Conservation (phyloP, 331 rosid genomes). For the Malus hybrid region DNA sequence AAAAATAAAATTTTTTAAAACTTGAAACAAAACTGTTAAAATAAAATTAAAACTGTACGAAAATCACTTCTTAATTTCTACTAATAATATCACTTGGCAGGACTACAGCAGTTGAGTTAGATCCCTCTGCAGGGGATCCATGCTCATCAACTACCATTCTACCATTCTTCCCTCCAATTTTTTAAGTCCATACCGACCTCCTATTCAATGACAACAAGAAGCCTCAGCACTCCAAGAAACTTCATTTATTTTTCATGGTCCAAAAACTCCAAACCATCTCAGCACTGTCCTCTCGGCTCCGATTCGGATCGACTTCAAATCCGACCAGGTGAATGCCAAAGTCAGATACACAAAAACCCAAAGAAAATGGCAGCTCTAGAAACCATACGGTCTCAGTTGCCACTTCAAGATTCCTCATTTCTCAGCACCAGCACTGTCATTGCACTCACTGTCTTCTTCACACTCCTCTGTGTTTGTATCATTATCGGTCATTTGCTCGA, state of each 20-base stretch:
- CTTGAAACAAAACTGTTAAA: no score
- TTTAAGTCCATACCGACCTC: not conserved
- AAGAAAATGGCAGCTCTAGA: constrained; percentile 30
- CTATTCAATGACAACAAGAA: not conserved
- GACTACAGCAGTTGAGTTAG: no score
- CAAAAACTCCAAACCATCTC: not conserved
- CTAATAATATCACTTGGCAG: not conserved
- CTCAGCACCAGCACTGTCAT: constrained; percentile 39
- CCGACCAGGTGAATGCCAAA: constrained; percentile 23
- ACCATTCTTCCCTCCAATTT: constrained; percentile 33
- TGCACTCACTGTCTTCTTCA: constrained; percentile 49
- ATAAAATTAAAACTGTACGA: no score
- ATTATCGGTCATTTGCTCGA: constrained; percentile 68
- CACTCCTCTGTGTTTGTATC: constrained; percentile 62
- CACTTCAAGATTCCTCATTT: constrained; percentile 15
- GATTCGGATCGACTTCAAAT: not conserved
- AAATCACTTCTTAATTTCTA: no score
- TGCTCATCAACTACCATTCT: constrained; percentile 34
- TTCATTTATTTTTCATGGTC: not conserved
- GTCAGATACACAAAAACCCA: not conserved
- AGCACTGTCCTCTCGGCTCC: not conserved
- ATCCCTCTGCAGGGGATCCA: no score
- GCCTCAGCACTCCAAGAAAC: not conserved
- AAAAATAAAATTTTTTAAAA: no score
- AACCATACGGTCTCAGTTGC: constrained; percentile 9